Base-by-base conservation (phyloP, 75 land plant genomes). In the Picea glauca region DNA sequence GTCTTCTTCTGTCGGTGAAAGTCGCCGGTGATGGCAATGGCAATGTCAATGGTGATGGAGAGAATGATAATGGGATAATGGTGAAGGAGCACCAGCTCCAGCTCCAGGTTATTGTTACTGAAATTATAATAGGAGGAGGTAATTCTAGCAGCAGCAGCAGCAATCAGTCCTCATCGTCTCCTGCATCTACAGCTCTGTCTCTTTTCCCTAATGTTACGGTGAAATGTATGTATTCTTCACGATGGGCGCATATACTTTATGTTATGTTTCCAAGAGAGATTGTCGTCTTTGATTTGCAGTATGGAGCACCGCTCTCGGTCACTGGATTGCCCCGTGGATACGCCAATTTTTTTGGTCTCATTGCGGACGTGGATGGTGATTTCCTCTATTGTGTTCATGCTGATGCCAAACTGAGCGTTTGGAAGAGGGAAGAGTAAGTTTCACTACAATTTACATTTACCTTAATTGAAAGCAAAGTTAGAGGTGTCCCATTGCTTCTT, bases 381-480 rank as follows among this genome's bases (percentile, higher is more conserved):
- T 78, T 93, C n/a, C 78, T 97, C 3, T 94, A 92, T 75, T 94
- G 98, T 85, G 98, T 88, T 46, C 99, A 97, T 74, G 75, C 88
- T 40, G 99, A 97, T 77, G 99, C 98, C 63, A 93, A 84, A 81
- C 86, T 95, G 74, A 90, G 88, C 81, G 85, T 84, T 12, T 97
- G 99, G 99, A 85, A 82, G 46, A 81, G 95, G 21, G 90, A 91
- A 85, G 91, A 90, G 99, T 97, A 80, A 85, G 94, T 62, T 0
- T 38, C n/a, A 60, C 62, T 18, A 7, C 21, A 20, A 60, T 60
- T 60, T 17, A n/a, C 5, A 20, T 4, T 18, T 18, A 18, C 18
- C 21, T 18, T 60, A 4, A 18, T 60, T 18, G 62, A 60, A 60
- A 60, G 21, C 12, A 18, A 18, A 18, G n/a, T 18, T 60, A 60